Percentiles rank a stretch among this genome's conserved stretches.
These are phyloP conservation scores for Microdochium nivale DNA, from an alignment of 2,329 filamentous ascomycete species.

Conservation along the genomic window DNA sequence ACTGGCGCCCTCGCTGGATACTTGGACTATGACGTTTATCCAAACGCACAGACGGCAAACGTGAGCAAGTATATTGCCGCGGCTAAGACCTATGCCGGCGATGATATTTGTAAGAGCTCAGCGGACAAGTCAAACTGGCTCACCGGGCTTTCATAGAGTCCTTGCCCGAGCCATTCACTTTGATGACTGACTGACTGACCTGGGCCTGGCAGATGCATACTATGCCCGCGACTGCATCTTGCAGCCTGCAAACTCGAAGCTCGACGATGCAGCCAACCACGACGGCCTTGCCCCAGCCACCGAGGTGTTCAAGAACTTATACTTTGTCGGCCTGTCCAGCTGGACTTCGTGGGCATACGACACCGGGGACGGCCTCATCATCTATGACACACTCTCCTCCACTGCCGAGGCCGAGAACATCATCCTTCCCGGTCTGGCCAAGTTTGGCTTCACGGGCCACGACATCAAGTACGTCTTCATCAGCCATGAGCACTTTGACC, in stretches of 20 bases:
- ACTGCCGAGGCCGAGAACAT: slow-evolving; percentile 9
- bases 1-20: neutral
- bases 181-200: neutral
- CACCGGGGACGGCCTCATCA: slow-evolving; percentile 15
- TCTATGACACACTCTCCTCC: slow-evolving; percentile 14
- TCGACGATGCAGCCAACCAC: neutral
- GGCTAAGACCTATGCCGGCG: neutral
- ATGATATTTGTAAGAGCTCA: neutral
- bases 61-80: neutral
- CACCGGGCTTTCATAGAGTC: too few relatives aligned
- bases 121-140: neutral
- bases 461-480: slow-evolving; percentile 19
- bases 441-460: slow-evolving; percentile 10
- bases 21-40: neutral
- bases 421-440: slow-evolving; percentile 9
- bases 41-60: neutral
- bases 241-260: neutral
- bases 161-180: too few relatives aligned
- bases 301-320: slow-evolving; percentile 4
- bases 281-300: neutral
- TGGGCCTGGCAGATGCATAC: neutral
- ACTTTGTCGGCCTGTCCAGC: slow-evolving; percentile 12
- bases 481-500: slow-evolving; percentile 19
- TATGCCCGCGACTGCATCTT: neutral
- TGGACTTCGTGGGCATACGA: slow-evolving; percentile 17